Evolutionary conservation across 768 basidiomycete genomes (phyloP).

Genomic region (Calocera viscosa): DNA sequence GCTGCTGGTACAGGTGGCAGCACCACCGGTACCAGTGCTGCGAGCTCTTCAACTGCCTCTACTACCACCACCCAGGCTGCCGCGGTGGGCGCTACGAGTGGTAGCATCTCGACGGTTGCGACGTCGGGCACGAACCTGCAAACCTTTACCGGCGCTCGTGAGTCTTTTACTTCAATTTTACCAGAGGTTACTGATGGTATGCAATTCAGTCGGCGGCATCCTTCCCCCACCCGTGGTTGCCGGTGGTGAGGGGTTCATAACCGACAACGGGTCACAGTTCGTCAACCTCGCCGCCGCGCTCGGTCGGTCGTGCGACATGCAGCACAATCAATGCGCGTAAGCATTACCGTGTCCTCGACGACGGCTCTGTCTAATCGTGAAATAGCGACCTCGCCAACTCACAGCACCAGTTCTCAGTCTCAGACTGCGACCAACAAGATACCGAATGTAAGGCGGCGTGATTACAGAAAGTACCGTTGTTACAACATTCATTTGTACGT

Average conservation of each 20-base stretch:
- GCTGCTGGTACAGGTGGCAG: neutral
- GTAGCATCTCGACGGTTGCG: conserved; percentile 15
- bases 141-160: conserved; percentile 36
- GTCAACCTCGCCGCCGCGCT: conserved; percentile 38
- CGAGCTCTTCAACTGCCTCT: neutral
- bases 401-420: conserved; percentile 14
- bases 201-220: conserved; percentile 31
- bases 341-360: neutral
- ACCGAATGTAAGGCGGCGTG: conserved; percentile 7
- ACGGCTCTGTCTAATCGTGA: neutral
- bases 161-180: neutral
- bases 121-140: conserved; percentile 34
- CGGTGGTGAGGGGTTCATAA: conserved; percentile 42
- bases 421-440: conserved; percentile 12
- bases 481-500: neutral
- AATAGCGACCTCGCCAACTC: conserved; percentile 34
- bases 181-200: neutral
- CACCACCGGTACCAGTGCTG: neutral
- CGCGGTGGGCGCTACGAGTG: conserved; percentile 11
- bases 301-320: conserved; percentile 46
- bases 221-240: conserved; percentile 34
- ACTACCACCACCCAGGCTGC: neutral
- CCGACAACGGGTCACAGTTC: conserved; percentile 38
- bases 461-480: neutral
- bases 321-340: conserved; percentile 42